Percentiles rank a stretch among this genome's conserved stretches.
Evolutionary conservation across 495 filamentous ascomycete genomes (phyloP).

Genomic region (Lophiotrema nucula): DNA sequence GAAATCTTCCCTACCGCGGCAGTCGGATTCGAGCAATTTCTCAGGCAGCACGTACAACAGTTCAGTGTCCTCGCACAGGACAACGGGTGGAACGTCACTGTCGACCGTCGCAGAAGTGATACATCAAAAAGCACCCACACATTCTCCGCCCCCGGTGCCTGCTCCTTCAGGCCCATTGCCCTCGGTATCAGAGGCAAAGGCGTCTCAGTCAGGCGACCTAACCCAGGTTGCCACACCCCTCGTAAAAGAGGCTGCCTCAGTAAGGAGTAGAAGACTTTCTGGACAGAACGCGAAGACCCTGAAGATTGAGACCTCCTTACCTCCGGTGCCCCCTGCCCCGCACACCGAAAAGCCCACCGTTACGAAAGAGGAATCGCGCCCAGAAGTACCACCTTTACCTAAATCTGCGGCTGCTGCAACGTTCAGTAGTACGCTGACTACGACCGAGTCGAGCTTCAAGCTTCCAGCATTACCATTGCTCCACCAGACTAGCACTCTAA

Average conservation of each 20-base stretch:
- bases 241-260: slow-evolving; percentile 50
- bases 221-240: slow-evolving; percentile 26
- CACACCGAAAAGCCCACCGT: slow-evolving; percentile 44
- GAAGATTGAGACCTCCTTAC: slow-evolving; percentile 79
- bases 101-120: slow-evolving; percentile 73
- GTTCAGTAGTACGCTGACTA: slow-evolving; percentile 16
- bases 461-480: slow-evolving; percentile 33
- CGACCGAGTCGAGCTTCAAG: slow-evolving; percentile 24
- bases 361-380: slow-evolving; percentile 47
- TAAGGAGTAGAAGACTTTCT: slow-evolving; percentile 78
- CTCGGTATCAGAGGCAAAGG: slow-evolving; percentile 23
- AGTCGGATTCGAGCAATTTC: slow-evolving; percentile 83
- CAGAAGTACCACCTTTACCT: slow-evolving; percentile 39
- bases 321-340: slow-evolving; percentile 41
- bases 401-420: slow-evolving; percentile 30
- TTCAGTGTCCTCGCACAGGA: slow-evolving; percentile 75
- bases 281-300: slow-evolving; percentile 74
- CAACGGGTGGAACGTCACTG: slow-evolving; percentile 67
- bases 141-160: slow-evolving; percentile 47
- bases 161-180: slow-evolving; percentile 40
- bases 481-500: slow-evolving; percentile 10
- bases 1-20: slow-evolving; percentile 76
- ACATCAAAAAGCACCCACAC: slow-evolving; percentile 32
- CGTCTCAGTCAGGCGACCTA: slow-evolving; percentile 10
- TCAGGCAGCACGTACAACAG: slow-evolving; percentile 86